Percentiles rank a stretch among this genome's conserved stretches.
phyloP scores from a whole-genome alignment of 352 stramenopile genomes.

The Globisporangium iwayamae region DNA sequence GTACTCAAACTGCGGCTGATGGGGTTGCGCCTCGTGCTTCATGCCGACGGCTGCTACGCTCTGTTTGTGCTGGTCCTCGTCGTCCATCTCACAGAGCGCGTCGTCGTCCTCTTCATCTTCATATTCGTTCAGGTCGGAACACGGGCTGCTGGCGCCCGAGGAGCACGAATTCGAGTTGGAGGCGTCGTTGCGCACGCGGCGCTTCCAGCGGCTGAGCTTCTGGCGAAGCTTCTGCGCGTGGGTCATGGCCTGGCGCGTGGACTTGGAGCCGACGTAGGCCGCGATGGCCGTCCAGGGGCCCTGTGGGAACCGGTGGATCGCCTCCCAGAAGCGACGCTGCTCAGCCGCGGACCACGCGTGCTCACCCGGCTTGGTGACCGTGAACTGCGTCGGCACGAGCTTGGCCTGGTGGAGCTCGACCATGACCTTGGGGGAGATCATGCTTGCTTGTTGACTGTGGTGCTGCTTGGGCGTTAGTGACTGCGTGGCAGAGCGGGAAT shows the following conservation, averaged over 20 bases:
- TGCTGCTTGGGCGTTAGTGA: neutral
- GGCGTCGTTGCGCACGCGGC: conserved; percentile 29
- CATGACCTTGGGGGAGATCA: conserved; percentile 63
- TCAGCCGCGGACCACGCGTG: conserved; percentile 46
- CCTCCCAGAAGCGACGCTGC: conserved; percentile 54
- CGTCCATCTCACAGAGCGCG: neutral
- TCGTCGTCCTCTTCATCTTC: neutral
- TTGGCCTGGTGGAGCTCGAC: conserved; percentile 52
- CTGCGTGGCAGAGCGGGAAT: neutral
- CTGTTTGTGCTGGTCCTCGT: neutral
- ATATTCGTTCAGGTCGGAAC: conserved; percentile 10
- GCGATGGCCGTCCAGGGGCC: conserved; percentile 61
- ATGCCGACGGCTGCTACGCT: neutral
- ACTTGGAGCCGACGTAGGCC: conserved; percentile 56
- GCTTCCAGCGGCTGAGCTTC: conserved; percentile 59
- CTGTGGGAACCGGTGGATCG: conserved; percentile 54
- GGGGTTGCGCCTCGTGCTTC: neutral
- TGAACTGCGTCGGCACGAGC: conserved; percentile 55
- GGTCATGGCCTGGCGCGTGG: conserved; percentile 64
- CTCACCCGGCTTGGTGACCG: conserved; percentile 45
- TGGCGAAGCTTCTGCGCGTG: conserved; percentile 67
- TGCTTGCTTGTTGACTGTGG: conserved; percentile 2
- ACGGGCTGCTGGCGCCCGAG: conserved; percentile 11
- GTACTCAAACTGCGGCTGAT: conserved; percentile 3
- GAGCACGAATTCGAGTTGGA: neutral